Base-by-base conservation (phyloP, 306 rosid species). In the Rosa persica region DNA sequence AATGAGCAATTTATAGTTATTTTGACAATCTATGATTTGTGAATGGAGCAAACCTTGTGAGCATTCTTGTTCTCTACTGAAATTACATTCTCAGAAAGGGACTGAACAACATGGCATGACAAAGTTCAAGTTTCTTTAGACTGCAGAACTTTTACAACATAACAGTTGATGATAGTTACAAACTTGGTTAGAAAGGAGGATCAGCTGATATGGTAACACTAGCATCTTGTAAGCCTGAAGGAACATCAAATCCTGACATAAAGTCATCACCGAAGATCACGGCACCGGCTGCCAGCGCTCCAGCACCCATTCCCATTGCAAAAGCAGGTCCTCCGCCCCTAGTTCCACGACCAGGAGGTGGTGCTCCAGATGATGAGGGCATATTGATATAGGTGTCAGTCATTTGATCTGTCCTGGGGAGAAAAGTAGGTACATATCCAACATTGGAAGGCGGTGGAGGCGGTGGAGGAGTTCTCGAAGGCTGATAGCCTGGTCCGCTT, bases 211-310 rank as follows among this genome's bases (percentile, higher is more conserved):
- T 54, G 55, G 79, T n/a, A 57, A 86, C 38, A 57, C 81, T 77
- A 70, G 87, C 84, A 80, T 90, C 92, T 52, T 76, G 85, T 8
- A 83, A 77, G 62, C 87, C 86, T 0, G 83, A 76, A 40, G 89
- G 85, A 81, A 83, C 85, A 70, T 85, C 85, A 78, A 89, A 86
- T 66, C 96, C 96, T 12, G 94, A 85, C 89, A 93, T 70, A 70
- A 93, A 88, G 81, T 91, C 97, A 76, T 91, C 97, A 13, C 98
- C 98, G 58, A 89, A 93, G 76, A 93, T 89, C 78, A 87, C 87
- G 68, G 97, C 89, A 81, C 98, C 97, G 4, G 97, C 97, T 27
- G 93, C 98, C 71, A 91, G 86, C 66, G 97, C 96, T 82, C 87
- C 97, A 8, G 93, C 92, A 20, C 92, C 94, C 52, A 90, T 44